Percentiles rank a stretch among this genome's conserved stretches.
These are phyloP conservation scores for Mycena galopus DNA, from an alignment of 768 basidiomycete genomes.

Conservation along the genomic window DNA sequence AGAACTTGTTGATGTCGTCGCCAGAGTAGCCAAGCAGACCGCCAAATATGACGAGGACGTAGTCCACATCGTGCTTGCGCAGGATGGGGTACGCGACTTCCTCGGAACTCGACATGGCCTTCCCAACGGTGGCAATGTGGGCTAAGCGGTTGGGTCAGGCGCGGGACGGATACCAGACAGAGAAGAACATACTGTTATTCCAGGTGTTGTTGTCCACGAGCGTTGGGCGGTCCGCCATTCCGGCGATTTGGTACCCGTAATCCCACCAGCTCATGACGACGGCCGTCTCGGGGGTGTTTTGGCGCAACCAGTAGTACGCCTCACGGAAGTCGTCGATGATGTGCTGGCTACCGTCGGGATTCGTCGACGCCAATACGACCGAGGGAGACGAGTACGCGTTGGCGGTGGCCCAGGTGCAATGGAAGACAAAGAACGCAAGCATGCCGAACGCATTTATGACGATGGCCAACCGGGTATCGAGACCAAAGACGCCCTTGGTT, in stretches of 20 bases:
- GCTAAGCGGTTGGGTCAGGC: constrained; percentile 58
- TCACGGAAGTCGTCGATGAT: constrained; percentile 99
- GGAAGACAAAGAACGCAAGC: constrained; percentile 91
- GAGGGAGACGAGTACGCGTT: constrained; percentile 97
- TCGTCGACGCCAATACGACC: constrained; percentile 88
- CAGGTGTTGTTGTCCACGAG: constrained; percentile 99
- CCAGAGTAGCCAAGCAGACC: constrained; percentile 97
- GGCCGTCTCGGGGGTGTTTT: constrained; percentile 92
- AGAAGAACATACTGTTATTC: constrained; percentile 91
- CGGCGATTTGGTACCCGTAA: constrained; percentile 99
- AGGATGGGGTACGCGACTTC: constrained; percentile 98
- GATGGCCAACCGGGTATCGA: constrained; percentile 86
- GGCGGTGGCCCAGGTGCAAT: constrained; percentile 97
- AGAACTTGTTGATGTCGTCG: constrained; percentile 99
- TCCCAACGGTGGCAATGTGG: constrained; percentile 98
- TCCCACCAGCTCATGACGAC: constrained; percentile 99
- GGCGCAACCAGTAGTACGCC: constrained; percentile 98
- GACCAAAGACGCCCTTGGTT: constrained; percentile 79
- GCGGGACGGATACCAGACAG: constrained; percentile 6
- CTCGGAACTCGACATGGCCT: constrained; percentile 95
- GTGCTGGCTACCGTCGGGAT: constrained; percentile 87
- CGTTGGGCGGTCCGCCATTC: constrained; percentile 97
- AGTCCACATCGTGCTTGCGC: constrained; percentile 97
- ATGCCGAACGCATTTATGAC: constrained; percentile 81
- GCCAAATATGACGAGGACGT: constrained; percentile 97